These are phyloP conservation scores for Porogramme epimiltina DNA, from an alignment of 1,284 basidiomycete species.

Conservation along the genomic window DNA sequence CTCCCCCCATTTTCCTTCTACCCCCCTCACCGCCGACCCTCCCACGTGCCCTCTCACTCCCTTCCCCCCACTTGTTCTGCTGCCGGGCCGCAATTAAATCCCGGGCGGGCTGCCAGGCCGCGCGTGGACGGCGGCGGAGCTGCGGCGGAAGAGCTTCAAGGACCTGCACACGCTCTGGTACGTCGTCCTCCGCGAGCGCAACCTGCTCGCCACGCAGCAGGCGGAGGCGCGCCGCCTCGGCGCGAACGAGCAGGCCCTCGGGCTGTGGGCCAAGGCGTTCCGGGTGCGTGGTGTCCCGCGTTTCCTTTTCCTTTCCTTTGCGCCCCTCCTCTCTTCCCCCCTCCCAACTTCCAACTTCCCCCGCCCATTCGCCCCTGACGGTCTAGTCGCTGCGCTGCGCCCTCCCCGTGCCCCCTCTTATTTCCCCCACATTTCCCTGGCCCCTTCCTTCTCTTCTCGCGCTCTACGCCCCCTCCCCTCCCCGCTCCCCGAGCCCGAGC, in stretches of 20 bases:
- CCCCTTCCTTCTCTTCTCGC: background rate
- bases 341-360: background rate
- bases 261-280: conserved; percentile 14
- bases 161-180: conserved; percentile 96
- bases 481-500: background rate
- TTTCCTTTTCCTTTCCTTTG: background rate
- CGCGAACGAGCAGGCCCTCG: conserved; percentile 12
- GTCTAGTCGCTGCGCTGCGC: no score
- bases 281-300: conserved; percentile 11
- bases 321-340: background rate
- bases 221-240: conserved; percentile 74
- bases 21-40: no score
- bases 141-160: conserved; percentile 87
- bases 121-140: conserved; percentile 82
- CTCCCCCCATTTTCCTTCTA: conserved; percentile 28
- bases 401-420: no score
- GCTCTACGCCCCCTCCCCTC: background rate
- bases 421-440: background rate
- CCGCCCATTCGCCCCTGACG: no score
- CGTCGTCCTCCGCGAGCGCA: conserved; percentile 83
- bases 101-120: conserved; percentile 60
- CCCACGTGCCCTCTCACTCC: no score
- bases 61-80: no score
- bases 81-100: no score
- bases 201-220: conserved; percentile 85